phyloP scores from a whole-genome alignment of 2,329 filamentous ascomycete species.

The Penicillium sp. region DNA sequence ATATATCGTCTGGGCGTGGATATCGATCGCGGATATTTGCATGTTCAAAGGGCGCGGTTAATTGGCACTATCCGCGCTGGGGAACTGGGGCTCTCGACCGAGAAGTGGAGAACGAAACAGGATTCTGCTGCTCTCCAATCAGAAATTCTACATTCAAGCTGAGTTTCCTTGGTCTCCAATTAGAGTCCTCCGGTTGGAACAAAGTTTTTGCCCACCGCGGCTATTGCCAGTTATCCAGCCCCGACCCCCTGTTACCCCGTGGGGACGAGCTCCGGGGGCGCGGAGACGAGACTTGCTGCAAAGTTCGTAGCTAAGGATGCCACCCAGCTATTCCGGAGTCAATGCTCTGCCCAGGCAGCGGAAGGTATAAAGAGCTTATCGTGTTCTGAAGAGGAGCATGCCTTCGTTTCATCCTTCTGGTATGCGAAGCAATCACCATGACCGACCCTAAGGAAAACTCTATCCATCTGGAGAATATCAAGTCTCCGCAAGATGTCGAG shows the following conservation, averaged over 20 bases:
- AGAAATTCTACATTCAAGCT: not conserved
- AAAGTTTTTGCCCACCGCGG: not conserved
- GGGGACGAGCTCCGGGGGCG: not conserved
- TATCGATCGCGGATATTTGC: constrained; percentile 3
- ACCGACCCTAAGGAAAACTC: not conserved
- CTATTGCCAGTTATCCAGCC: constrained; percentile 7
- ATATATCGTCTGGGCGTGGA: not conserved
- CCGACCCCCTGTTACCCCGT: not conserved
- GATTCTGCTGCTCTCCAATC: not conserved
- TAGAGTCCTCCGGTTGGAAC: not conserved
- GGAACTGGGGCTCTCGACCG: constrained; percentile 4
- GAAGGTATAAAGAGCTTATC: constrained; percentile 1
- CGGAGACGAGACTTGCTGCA: not conserved
- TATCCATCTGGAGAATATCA: constrained; percentile 6
- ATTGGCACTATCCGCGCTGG: constrained; percentile 8
- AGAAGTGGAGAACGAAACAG: constrained; percentile 2
- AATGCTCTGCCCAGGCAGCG: not conserved
- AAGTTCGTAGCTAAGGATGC: not conserved
- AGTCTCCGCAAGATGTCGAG: not conserved
- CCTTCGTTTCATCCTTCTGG: not conserved
- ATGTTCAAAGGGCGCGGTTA: not conserved
- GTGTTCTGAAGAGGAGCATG: not conserved
- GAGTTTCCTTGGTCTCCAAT: not conserved
- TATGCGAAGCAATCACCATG: not conserved
- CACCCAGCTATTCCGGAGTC: not conserved